phyloP scores from a whole-genome alignment of 768 basidiomycete genomes.

The Mycena maculata region DNA sequence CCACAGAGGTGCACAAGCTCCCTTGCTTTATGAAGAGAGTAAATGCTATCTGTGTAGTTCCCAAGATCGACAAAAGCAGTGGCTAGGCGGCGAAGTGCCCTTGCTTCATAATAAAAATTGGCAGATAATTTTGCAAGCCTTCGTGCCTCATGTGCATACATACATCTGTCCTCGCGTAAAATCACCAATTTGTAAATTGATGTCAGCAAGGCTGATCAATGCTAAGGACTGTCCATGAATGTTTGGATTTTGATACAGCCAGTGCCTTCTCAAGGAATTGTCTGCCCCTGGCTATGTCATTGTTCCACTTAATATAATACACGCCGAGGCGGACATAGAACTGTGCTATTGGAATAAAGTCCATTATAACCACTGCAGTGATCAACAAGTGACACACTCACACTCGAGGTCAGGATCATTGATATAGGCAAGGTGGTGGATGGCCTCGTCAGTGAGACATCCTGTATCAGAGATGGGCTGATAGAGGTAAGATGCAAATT shows the following conservation, averaged over 20 bases:
- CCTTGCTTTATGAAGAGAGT: too few relatives aligned
- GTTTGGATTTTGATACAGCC: too few relatives aligned
- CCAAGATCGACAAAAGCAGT: background rate
- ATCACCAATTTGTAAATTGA: background rate
- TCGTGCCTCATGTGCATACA: background rate
- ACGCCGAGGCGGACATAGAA: background rate
- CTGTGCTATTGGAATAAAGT: background rate
- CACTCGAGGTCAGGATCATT: too few relatives aligned
- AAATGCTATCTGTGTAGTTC: background rate
- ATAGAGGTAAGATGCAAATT: background rate
- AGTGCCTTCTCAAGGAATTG: slow-evolving; percentile 3
- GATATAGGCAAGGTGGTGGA: background rate
- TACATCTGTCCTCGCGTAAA: background rate
- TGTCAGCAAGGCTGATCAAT: background rate
- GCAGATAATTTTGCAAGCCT: background rate
- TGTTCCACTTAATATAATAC: background rate
- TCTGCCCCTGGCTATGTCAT: background rate
- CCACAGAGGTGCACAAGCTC: too few relatives aligned
- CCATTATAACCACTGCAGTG: background rate
- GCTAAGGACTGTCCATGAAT: background rate
- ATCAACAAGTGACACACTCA: background rate
- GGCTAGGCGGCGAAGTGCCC: background rate
- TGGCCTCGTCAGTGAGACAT: background rate
- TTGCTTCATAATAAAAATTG: background rate
- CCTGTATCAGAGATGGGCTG: background rate